Evolutionary conservation across 208 protist species (phyloP).

Genomic region (Trypanosoma theileri): DNA sequence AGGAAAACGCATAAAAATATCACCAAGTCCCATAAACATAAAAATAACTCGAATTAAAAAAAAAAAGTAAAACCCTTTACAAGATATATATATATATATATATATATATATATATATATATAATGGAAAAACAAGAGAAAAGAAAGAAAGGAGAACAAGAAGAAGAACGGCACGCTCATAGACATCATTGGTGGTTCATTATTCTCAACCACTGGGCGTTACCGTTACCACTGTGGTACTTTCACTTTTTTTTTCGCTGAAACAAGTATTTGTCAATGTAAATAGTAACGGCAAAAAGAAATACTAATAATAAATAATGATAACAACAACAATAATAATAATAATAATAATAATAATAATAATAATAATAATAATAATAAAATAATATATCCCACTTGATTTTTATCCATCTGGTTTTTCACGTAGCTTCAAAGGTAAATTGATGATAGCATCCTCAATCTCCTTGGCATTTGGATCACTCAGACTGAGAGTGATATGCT

Average conservation of each 20-base stretch:
- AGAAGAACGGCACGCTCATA: background rate
- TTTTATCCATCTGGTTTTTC: constrained; percentile 13
- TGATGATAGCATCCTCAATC: constrained; percentile 31
- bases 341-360: background rate
- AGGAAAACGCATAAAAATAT: no score
- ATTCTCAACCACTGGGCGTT: background rate
- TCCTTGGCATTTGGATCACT: constrained; percentile 28
- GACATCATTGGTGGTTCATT: background rate
- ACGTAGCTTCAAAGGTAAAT: constrained; percentile 23
- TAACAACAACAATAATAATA: no score
- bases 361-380: background rate
- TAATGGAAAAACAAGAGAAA: background rate
- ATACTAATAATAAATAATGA: no score
- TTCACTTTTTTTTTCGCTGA: no score
- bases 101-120: background rate
- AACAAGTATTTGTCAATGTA: no score
- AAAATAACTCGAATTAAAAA: constrained; percentile 11
- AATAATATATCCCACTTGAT: background rate
- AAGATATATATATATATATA: background rate
- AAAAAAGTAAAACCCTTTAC: background rate
- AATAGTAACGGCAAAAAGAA: no score
- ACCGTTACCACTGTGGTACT: no score
- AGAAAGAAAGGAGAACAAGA: background rate
- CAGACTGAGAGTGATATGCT: constrained; percentile 18
- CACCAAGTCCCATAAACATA: background rate